phyloP scores from a whole-genome alignment of 495 filamentous ascomycete genomes.

The Podospora didyma region DNA sequence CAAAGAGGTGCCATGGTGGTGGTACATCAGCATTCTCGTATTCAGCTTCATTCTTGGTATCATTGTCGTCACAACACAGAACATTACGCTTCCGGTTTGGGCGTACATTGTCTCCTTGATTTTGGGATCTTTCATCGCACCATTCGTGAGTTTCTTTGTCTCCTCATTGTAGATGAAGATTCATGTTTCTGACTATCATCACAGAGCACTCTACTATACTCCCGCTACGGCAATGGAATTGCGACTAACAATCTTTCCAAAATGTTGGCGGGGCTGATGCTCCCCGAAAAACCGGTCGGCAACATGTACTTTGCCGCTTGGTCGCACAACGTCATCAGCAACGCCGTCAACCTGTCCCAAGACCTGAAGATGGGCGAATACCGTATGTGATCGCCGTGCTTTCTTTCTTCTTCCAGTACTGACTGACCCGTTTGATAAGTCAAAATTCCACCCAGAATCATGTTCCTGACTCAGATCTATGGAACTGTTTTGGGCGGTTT shows the following conservation, averaged over 20 bases:
- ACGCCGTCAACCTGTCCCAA: slow-evolving; percentile 26
- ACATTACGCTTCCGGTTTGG: slow-evolving; percentile 52
- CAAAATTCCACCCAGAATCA: slow-evolving; percentile 38
- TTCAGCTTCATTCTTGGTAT: slow-evolving; percentile 48
- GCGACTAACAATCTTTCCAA: slow-evolving; percentile 37
- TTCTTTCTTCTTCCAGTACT: neutral
- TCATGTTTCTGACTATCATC: neutral
- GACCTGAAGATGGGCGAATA: slow-evolving; percentile 34
- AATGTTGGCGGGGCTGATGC: slow-evolving; percentile 31
- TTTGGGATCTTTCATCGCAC: slow-evolving; percentile 28
- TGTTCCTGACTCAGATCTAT: slow-evolving; percentile 38
- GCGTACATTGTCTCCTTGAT: slow-evolving; percentile 50
- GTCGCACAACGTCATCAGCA: slow-evolving; percentile 18
- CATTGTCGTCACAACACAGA: slow-evolving; percentile 36
- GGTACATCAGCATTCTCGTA: slow-evolving; percentile 47
- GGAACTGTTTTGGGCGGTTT: slow-evolving; percentile 39
- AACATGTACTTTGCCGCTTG: slow-evolving; percentile 36
- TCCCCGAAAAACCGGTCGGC: slow-evolving; percentile 33
- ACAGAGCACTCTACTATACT: slow-evolving; percentile 29
- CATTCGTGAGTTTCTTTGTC: slow-evolving; percentile 23
- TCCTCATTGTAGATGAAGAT: neutral
- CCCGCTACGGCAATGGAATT: slow-evolving; percentile 34
- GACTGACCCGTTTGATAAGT: slow-evolving; percentile 31
- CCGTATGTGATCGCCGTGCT: slow-evolving; percentile 10
- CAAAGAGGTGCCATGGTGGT: slow-evolving; percentile 52